Conservation (phyloP, 2,329 filamentous ascomycete genomes). For the Orbilia brochopaga region DNA sequence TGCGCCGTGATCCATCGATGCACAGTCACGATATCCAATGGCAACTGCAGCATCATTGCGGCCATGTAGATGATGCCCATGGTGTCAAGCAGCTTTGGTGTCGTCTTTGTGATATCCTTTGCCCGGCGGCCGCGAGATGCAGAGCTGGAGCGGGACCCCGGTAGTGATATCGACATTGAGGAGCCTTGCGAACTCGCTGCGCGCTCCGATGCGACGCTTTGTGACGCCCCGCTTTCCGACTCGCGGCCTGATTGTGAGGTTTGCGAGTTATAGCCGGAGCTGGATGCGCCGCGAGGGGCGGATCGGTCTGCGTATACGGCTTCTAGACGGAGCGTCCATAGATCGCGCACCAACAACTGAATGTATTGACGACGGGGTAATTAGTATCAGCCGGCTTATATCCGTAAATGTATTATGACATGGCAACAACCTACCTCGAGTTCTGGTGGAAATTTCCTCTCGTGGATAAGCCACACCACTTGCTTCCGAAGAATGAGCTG, state of each 20-base stretch:
- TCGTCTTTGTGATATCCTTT: slow-evolving; percentile 56
- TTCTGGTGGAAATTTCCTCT: slow-evolving; percentile 71
- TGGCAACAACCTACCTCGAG: slow-evolving; percentile 66
- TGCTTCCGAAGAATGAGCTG: slow-evolving; percentile 87
- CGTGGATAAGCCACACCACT: slow-evolving; percentile 72
- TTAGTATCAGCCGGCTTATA: no score
- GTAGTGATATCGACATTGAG: slow-evolving; percentile 10
- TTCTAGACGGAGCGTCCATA: slow-evolving; percentile 79
- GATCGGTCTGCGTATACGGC: slow-evolving; percentile 59
- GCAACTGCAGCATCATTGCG: slow-evolving; percentile 74
- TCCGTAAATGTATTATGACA: no score
- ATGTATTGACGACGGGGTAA: slow-evolving; percentile 35
- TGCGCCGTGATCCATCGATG: slow-evolving; percentile 70
- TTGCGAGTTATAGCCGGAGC: slow-evolving; percentile 37
- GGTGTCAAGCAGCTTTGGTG: slow-evolving; percentile 75
- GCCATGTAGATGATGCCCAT: slow-evolving; percentile 81
- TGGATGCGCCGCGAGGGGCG: slow-evolving; percentile 22
- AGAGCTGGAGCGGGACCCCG: slow-evolving; percentile 45
- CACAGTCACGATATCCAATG: slow-evolving; percentile 76
- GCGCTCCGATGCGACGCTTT: slow-evolving; percentile 22
- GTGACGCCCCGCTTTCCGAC: slow-evolving; percentile 56
- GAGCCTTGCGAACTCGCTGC: slow-evolving; percentile 25
- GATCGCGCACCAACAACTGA: slow-evolving; percentile 69
- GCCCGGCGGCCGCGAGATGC: slow-evolving; percentile 59
- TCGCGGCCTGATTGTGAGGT: slow-evolving; percentile 58